A percentile compares a stretch with the other conserved stretches of the same genome.
Conservation (phyloP, 345 rosid species). For the Pistacia integerrima region DNA sequence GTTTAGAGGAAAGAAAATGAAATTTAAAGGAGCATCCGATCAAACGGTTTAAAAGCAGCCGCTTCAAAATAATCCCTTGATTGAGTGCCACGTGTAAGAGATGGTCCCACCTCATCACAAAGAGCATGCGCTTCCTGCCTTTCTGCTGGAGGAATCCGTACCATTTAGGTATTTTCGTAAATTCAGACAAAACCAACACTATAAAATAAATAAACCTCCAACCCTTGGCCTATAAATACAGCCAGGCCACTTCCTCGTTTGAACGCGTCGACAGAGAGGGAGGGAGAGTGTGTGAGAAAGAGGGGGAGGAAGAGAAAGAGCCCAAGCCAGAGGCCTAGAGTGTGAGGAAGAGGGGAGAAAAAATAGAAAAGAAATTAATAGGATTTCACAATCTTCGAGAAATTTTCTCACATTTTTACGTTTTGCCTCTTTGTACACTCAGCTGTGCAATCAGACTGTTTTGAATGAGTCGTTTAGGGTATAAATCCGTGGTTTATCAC, state of each 20-base stretch:
- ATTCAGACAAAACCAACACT: conserved; percentile 14
- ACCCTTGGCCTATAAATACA: conserved; percentile 39
- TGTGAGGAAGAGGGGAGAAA: neutral
- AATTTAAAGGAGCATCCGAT: neutral
- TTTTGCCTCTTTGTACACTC: neutral
- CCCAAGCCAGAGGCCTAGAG: neutral
- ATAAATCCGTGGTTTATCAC: conserved; percentile 76
- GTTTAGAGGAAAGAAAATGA: neutral
- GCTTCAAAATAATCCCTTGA: neutral
- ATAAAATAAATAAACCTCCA: neutral
- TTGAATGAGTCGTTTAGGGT: conserved; percentile 79
- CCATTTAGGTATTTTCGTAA: conserved; percentile 30
- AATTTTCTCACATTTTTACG: conserved; percentile 32
- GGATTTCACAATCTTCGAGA: conserved; percentile 17
- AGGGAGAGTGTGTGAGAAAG: conserved; percentile 25
- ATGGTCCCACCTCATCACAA: neutral
- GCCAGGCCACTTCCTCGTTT: neutral
- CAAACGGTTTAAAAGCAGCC: conserved; percentile 9
- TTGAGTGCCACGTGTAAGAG: conserved; percentile 31
- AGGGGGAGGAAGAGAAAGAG: conserved; percentile 5
- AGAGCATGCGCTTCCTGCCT: neutral
- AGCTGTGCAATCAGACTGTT: neutral
- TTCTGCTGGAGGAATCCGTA: conserved; percentile 11
- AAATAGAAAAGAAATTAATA: neutral
- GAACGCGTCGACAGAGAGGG: conserved; percentile 16